Conservation (phyloP, 768 basidiomycete species). For the Aureoboletus auriporus region DNA sequence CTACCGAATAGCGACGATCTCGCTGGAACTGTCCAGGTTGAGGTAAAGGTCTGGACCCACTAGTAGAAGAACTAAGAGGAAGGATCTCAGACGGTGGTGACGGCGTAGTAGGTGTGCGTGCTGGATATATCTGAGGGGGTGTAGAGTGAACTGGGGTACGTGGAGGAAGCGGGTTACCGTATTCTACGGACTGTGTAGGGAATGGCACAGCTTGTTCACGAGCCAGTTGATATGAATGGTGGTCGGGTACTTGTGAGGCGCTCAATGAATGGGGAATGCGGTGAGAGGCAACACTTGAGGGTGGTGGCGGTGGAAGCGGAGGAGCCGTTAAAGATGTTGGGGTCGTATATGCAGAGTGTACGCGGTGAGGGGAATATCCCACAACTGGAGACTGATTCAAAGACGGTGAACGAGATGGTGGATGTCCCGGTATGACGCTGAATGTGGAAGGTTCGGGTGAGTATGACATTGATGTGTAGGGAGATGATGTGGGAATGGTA, state of each 20-base stretch:
- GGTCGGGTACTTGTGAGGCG: slow-evolving; percentile 23
- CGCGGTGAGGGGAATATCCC: slow-evolving; percentile 19
- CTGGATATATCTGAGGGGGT: slow-evolving; percentile 23
- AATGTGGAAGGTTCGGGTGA: slow-evolving; percentile 30
- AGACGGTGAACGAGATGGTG: slow-evolving; percentile 26
- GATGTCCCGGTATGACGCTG: slow-evolving; percentile 38
- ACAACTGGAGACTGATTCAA: slow-evolving; percentile 12
- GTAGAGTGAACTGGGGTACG: slow-evolving; percentile 21
- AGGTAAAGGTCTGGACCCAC: slow-evolving; percentile 29
- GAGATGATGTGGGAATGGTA: slow-evolving; percentile 31
- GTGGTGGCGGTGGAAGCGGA: slow-evolving; percentile 13
- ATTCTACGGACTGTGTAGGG: slow-evolving; percentile 25
- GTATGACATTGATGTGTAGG: slow-evolving; percentile 35
- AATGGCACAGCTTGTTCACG: slow-evolving; percentile 23
- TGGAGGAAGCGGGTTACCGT: slow-evolving; percentile 14
- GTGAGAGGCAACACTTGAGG: slow-evolving; percentile 10
- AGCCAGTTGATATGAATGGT: slow-evolving; percentile 20
- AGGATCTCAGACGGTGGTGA: slow-evolving; percentile 24
- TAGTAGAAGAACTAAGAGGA: slow-evolving; percentile 3
- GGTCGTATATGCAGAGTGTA: slow-evolving; percentile 11
- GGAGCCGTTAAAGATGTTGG: slow-evolving; percentile 3
- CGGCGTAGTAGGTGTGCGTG: slow-evolving; percentile 14
- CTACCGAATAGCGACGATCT: slow-evolving; percentile 29
- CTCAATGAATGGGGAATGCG: slow-evolving; percentile 28
- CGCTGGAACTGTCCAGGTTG: slow-evolving; percentile 29